Evolutionary conservation across 2,329 filamentous ascomycete species (phyloP).

Genomic region (Akanthomyces lecanii): DNA sequence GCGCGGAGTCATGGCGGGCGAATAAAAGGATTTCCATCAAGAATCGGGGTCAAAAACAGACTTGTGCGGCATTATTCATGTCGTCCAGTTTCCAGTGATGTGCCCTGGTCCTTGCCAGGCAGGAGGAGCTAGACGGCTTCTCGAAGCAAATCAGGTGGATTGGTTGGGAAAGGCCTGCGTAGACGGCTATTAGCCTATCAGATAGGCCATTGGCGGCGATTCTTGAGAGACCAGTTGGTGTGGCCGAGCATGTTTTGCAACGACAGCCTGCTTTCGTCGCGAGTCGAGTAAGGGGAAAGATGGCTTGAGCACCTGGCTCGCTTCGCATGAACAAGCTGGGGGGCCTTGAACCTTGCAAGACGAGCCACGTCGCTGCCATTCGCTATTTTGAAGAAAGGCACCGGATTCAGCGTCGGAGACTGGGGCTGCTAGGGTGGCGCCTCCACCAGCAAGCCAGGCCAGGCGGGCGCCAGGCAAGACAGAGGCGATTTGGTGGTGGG

Average conservation of each 20-base stretch:
- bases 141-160: slow-evolving; percentile 1
- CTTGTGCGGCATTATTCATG: slow-evolving; percentile 11
- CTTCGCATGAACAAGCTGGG: slow-evolving; percentile 15
- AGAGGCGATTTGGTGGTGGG: background rate
- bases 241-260: background rate
- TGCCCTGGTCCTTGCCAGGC: background rate
- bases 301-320: slow-evolving; percentile 8
- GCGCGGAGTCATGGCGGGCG: slow-evolving; percentile 4
- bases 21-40: background rate
- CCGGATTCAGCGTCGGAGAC: slow-evolving; percentile 6
- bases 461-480: background rate
- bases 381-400: slow-evolving; percentile 8
- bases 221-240: background rate
- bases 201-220: background rate
- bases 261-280: background rate
- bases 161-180: background rate
- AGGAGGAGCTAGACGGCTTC: background rate
- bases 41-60: background rate
- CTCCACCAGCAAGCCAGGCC: background rate
- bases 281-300: slow-evolving; percentile 8
- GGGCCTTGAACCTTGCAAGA: slow-evolving; percentile 8
- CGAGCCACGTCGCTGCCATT: background rate
- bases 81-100: slow-evolving; percentile 7
- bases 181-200: background rate
- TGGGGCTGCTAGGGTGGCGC: background rate